Conservation (phyloP, 768 basidiomycete genomes). For the Russula sp. region DNA sequence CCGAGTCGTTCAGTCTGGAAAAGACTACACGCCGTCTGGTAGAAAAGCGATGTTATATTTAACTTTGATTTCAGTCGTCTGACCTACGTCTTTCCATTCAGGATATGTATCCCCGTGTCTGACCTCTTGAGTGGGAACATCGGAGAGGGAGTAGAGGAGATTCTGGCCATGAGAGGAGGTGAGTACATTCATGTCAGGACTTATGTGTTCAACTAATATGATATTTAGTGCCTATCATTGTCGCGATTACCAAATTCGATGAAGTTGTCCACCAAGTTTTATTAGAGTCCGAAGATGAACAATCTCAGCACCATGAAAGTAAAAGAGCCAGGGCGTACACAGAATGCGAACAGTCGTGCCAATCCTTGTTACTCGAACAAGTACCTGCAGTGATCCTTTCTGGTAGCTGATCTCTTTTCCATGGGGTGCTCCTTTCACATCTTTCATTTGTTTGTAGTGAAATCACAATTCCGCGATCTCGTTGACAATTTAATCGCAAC, state of each 20-base stretch:
- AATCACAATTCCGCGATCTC: background rate
- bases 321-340: background rate
- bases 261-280: background rate
- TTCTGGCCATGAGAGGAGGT: conserved; percentile 1
- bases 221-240: background rate
- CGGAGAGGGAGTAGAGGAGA: background rate
- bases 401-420: background rate
- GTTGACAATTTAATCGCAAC: background rate
- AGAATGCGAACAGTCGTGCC: conserved; percentile 1
- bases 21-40: conserved; percentile 2
- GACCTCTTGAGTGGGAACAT: background rate
- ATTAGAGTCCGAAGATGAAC: background rate
- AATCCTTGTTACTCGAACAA: background rate
- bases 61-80: background rate
- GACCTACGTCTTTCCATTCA: background rate
- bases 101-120: background rate
- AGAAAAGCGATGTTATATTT: background rate
- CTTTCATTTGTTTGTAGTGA: background rate
- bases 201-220: background rate
- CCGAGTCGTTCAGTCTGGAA: background rate
- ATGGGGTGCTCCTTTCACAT: background rate
- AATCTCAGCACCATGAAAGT: background rate
- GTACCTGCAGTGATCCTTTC: conserved; percentile 9
- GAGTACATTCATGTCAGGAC: background rate
- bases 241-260: conserved; percentile 5